A percentile compares a stretch with the other conserved stretches of the same genome.
Evolutionary conservation across 176 grass and related monocot genomes (phyloP).

Genomic region (Zoysia pacifica): DNA sequence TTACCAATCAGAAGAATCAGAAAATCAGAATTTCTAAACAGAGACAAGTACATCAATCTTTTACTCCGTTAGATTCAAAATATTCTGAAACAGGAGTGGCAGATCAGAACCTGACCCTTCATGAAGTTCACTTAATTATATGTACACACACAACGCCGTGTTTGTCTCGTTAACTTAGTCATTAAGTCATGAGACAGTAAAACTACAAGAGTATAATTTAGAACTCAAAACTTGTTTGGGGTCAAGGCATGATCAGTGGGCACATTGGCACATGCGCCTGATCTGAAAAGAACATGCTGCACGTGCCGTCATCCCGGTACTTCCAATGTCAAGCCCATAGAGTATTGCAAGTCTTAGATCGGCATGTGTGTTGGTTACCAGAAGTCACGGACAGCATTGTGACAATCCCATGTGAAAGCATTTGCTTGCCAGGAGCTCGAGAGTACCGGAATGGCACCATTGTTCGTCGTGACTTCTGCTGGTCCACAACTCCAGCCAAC

Average conservation of each 20-base stretch:
- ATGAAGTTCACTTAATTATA: not conserved
- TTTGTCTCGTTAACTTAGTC: not conserved
- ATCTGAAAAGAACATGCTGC: not conserved
- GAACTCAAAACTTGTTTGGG: not conserved
- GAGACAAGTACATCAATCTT: not conserved
- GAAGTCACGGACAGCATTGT: not conserved
- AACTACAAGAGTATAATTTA: conserved; percentile 7
- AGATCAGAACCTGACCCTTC: not conserved
- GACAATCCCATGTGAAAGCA: not conserved
- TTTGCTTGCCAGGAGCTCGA: not conserved
- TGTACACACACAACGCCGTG: not conserved
- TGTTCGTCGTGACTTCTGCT: not conserved
- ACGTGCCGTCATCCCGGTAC: conserved; percentile 23
- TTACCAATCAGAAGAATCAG: not conserved
- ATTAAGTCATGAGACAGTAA: not conserved
- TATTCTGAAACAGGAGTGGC: not conserved
- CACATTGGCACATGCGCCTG: conserved; percentile 21
- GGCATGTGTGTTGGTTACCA: not conserved
- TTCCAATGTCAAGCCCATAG: not conserved
- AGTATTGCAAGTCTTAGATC: conserved; percentile 28
- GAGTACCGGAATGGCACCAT: not conserved
- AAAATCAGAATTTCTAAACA: not conserved
- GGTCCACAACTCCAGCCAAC: not conserved
- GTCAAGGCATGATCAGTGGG: not conserved
- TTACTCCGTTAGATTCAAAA: not conserved